Evolutionary conservation across 2,329 filamentous ascomycete species (phyloP).

Genomic region (Fusarium graminum): DNA sequence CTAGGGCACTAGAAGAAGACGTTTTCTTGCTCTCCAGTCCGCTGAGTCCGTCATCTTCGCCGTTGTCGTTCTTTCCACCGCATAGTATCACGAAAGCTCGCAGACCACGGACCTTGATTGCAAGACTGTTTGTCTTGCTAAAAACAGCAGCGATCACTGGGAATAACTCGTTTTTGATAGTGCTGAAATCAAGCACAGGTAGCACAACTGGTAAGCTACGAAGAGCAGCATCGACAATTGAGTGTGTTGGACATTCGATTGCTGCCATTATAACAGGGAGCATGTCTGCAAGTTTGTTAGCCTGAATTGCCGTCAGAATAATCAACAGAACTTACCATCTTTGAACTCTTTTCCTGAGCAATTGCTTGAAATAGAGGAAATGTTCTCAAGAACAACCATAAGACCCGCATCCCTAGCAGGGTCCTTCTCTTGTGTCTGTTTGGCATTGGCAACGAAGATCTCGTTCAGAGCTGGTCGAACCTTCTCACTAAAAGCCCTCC

Average conservation of each 20-base stretch:
- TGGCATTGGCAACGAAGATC: conserved; percentile 77
- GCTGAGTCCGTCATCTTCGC: conserved; percentile 77
- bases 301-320: conserved; percentile 14
- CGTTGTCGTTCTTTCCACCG: conserved; percentile 72
- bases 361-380: conserved; percentile 80
- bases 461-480: conserved; percentile 88
- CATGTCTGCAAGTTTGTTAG: conserved; percentile 70
- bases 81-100: conserved; percentile 93
- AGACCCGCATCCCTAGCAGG: conserved; percentile 87
- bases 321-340: conserved; percentile 71
- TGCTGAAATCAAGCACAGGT: conserved; percentile 92
- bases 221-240: conserved; percentile 87
- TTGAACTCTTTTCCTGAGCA: conserved; percentile 94
- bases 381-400: conserved; percentile 90
- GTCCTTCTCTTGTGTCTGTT: conserved; percentile 78
- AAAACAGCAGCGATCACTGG: conserved; percentile 92
- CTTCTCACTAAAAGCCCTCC: conserved; percentile 83
- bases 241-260: conserved; percentile 89
- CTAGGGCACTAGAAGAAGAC: conserved; percentile 81
- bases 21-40: conserved; percentile 76
- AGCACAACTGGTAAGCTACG: conserved; percentile 83
- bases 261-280: conserved; percentile 86
- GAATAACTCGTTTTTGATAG: conserved; percentile 96
- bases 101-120: conserved; percentile 92
- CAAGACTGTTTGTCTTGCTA: conserved; percentile 90